Conservation (phyloP, 768 basidiomycete species). For the Xerocomus spinulosus region DNA sequence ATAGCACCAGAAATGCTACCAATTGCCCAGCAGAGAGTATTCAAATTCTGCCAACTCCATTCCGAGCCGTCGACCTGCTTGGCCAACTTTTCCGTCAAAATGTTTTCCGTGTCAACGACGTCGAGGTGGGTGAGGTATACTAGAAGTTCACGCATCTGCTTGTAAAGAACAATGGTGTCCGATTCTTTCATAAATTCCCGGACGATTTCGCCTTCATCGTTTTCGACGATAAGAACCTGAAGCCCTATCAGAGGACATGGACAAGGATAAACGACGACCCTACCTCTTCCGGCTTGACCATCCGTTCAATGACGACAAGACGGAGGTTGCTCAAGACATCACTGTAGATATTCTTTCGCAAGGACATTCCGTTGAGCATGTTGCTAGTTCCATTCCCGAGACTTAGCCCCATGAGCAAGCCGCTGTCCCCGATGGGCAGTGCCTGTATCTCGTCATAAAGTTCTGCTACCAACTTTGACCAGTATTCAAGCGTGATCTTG, state of each 20-base stretch:
- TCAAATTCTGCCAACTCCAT: constrained; percentile 99
- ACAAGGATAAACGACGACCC: constrained; percentile 14
- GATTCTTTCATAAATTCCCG: constrained; percentile 98
- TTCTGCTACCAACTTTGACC: constrained; percentile 92
- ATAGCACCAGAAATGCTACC: constrained; percentile 98
- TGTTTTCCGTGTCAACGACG: constrained; percentile 92
- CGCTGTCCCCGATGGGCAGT: constrained; percentile 80
- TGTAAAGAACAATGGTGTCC: constrained; percentile 98
- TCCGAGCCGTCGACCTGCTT: constrained; percentile 97
- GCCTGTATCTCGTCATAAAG: constrained; percentile 96
- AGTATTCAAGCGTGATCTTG: constrained; percentile 99
- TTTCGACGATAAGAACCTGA: constrained; percentile 96
- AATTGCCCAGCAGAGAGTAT: constrained; percentile 99
- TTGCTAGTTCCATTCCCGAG: constrained; percentile 60
- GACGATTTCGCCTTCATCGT: constrained; percentile 99
- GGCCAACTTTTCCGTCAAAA: constrained; percentile 93
- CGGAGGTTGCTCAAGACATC: constrained; percentile 93
- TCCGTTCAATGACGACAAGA: constrained; percentile 94
- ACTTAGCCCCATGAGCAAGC: constrained; percentile 85
- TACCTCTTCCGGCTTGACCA: constrained; percentile 99
- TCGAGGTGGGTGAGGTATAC: constrained; percentile 98
- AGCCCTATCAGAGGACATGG: constrained; percentile 6
- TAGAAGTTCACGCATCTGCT: constrained; percentile 95
- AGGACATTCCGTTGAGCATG: constrained; percentile 70
- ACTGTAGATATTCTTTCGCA: constrained; percentile 92